phyloP scores from a whole-genome alignment of 148 eudicot species.

The Diospyros kaki region DNA sequence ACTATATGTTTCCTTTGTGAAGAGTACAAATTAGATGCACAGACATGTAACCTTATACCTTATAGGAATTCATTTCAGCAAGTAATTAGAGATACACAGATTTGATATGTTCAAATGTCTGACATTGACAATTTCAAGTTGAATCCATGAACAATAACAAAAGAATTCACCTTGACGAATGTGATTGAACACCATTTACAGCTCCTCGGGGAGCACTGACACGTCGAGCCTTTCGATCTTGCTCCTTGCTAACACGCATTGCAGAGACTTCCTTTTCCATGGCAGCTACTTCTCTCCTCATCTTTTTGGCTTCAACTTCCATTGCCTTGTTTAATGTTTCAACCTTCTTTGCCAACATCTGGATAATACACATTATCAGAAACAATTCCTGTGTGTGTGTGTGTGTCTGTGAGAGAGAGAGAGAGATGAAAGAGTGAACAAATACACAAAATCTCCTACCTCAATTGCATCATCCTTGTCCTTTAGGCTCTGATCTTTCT shows the following conservation, averaged over 20 bases:
- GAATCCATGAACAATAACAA: background rate
- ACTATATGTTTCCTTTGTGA: background rate
- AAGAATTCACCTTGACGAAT: constrained; percentile 44
- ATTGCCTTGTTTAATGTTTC: constrained; percentile 87
- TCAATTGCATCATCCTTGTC: constrained; percentile 87
- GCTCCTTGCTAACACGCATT: constrained; percentile 56
- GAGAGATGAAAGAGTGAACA: constrained; percentile 8
- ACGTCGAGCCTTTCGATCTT: constrained; percentile 51
- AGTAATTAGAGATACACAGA: background rate
- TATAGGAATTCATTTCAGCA: background rate
- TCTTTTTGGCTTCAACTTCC: constrained; percentile 87
- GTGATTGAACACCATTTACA: constrained; percentile 42
- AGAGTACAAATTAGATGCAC: background rate
- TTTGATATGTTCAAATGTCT: background rate
- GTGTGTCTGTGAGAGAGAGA: background rate
- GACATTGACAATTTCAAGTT: too few species aligned
- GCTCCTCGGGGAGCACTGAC: constrained; percentile 49
- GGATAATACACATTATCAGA: constrained; percentile 6
- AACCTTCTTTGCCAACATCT: constrained; percentile 89
- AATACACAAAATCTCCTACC: constrained; percentile 35
- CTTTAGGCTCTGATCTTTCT: constrained; percentile 80
- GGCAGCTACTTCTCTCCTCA: constrained; percentile 76
- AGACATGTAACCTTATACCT: background rate
- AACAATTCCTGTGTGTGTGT: too few species aligned
- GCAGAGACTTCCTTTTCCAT: constrained; percentile 90